Base-by-base conservation (phyloP, 805 yeast species). In the Candida michaelii region DNA sequence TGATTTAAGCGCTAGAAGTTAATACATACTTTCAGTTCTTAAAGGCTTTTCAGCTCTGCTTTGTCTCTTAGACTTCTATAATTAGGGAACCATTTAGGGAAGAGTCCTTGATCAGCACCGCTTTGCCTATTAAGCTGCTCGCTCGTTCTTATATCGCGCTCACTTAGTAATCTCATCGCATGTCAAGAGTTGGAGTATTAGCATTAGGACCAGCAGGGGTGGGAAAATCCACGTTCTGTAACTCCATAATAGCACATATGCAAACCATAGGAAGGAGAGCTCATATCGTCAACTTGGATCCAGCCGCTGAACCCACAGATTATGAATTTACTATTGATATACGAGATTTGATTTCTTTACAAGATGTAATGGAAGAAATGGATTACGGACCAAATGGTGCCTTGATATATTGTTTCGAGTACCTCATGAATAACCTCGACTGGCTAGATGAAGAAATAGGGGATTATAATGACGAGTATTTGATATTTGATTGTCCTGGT, bases 391-490 rank as follows among this genome's bases (percentile, higher is more conserved):
- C 98, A 8, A 91, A 91, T 52, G 99, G 99, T 37, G 97, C 95
- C 0, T 66, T 93, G 37, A 71, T 93, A 24, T 93, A 90, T 62
- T 93, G 98, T 58, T 91, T 93, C 60, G 98, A 93, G 66, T 88
- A 90, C 58, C 70, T 93, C 25, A 62, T 93, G 57, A 80, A 90
- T 33, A 93, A 93, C 57, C 60, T 93, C 47, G 99, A 93, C 66
- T 93, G 99, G 99, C 67, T 93, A 24, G 99, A 91, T 54, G 97
- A 91, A 54, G 96, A 91, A 58, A 85, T 93, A 45, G 99, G 99
- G 13, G 98, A 93, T 49, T 93, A 73, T 59, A 90, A 86, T 53
- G 98, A 93, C 58, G 99, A 93, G 56, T 91, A 88, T 56, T 71
- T 91, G 51, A 89, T 91, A 21, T 89, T 91, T 61, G 98, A 91